A percentile compares a stretch with the other conserved stretches of the same genome.
These are phyloP conservation scores for Lentinula detonsa DNA, from an alignment of 768 basidiomycete species.

Conservation along the genomic window DNA sequence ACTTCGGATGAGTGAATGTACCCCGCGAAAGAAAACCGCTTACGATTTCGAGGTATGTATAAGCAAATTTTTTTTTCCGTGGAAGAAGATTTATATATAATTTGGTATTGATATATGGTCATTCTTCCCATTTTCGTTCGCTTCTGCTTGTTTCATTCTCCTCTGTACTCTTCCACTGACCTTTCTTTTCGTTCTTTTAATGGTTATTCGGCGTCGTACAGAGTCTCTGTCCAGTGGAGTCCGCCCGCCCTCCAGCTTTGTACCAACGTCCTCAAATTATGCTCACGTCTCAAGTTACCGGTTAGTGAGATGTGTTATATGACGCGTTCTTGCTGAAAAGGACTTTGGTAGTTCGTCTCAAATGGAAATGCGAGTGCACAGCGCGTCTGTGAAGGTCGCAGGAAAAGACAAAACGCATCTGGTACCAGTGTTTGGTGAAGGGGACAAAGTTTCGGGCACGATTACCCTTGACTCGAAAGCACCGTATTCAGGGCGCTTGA, in stretches of 20 bases:
- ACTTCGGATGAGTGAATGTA: not conserved
- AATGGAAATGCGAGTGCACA: conserved; percentile 57
- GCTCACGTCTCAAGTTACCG: conserved; percentile 46
- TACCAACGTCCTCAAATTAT: conserved; percentile 25
- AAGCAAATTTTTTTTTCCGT: not conserved
- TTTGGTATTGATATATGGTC: not conserved
- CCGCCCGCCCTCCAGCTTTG: conserved; percentile 26
- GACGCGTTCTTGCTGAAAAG: not conserved
- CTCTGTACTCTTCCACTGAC: not conserved
- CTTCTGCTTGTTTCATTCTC: not conserved
- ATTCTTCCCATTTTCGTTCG: not conserved
- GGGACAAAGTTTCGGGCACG: conserved; percentile 55
- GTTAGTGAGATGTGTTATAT: conserved; percentile 21
- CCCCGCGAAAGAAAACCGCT: not conserved
- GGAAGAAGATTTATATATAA: not conserved
- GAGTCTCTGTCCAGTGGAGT: conserved; percentile 19
- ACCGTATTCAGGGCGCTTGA: conserved; percentile 48
- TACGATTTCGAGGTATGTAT: not conserved
- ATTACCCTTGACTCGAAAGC: conserved; percentile 50
- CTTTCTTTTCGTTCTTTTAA: conserved; percentile 10
- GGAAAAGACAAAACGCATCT: conserved; percentile 24
- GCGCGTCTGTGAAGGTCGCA: conserved; percentile 51
- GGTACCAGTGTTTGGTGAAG: conserved; percentile 53
- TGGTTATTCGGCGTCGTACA: conserved; percentile 23
- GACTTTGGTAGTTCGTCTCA: conserved; percentile 36